Evolutionary conservation across 2,329 filamentous ascomycete genomes (phyloP).

Genomic region (Alternaria infectoria): DNA sequence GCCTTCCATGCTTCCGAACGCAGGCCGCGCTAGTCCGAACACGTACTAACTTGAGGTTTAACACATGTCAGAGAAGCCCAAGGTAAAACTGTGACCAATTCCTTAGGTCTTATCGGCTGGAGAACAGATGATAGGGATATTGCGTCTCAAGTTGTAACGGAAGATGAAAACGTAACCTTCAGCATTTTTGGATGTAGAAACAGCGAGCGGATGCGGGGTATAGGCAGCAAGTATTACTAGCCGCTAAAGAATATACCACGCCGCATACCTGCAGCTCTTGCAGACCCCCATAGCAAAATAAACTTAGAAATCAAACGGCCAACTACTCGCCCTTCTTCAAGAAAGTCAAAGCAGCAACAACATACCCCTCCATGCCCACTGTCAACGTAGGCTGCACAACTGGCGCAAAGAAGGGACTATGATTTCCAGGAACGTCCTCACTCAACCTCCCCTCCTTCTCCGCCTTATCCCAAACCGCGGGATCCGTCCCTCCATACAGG

Average conservation of each 20-base stretch:
- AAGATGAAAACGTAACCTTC: neutral
- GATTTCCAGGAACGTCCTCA: constrained; percentile 63
- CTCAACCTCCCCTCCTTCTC: constrained; percentile 54
- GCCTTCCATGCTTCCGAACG: neutral
- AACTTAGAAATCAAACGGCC: rapidly evolving
- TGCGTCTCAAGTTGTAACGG: too few relatives aligned
- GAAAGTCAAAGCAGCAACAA: constrained; percentile 58
- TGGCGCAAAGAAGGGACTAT: constrained; percentile 65
- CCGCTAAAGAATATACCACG: neutral
- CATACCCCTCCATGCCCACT: constrained; percentile 59
- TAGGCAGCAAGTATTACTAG: neutral
- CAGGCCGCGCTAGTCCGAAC: neutral
- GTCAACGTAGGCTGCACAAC: constrained; percentile 64
- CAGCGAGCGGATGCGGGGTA: neutral
- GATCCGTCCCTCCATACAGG: constrained; percentile 62
- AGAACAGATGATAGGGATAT: too few relatives aligned
- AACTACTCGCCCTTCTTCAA: constrained; percentile 31
- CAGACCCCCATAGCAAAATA: neutral
- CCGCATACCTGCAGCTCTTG: neutral
- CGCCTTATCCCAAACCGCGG: constrained; percentile 57
- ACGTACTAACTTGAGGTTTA: neutral
- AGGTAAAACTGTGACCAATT: too few relatives aligned
- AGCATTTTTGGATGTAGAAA: neutral
- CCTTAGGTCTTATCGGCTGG: too few relatives aligned
- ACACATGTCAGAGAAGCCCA: neutral